Base-by-base conservation (phyloP, 1,139 yeast genomes). In the Scheffersomyces insectosa region DNA sequence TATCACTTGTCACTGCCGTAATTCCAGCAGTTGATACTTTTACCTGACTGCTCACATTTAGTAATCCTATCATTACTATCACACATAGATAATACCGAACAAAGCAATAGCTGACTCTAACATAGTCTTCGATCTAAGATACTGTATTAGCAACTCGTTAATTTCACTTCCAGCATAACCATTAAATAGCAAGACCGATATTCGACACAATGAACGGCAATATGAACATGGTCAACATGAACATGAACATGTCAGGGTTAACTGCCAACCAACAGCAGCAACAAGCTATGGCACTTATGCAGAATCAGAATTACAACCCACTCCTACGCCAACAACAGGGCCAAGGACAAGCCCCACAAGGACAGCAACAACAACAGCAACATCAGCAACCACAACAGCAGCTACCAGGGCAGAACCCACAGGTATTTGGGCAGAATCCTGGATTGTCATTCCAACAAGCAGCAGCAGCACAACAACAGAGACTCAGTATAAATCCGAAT, bases 141-240 rank as follows among this genome's bases (percentile, higher is more conserved):
- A 20, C 23, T 20, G 23, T 20, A 20, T 5, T 6, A 20, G 6
- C 6, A 20, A 7, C 8, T 20, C 8, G 8, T 20, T 20, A 7
- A 20, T 20, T 20, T 6, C 25, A 20, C 25, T 20, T 5, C 25
- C 25, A 20, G 25, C 25, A 20, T 20, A 7, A 20, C 8, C 25
- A 20, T 7, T 3, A 7, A 20, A 7, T 7, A 20, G 3, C 25
- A 5, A 8, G 8, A 5, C 25, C 25, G 8, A 20, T 3, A 16
- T 16, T 16, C 16, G 25, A 30, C 6, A 40, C 28, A 30, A 50
- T 50, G 54, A 50, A 50, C 37, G 49, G 53, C 34, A 50, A 50
- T 42, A 40, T 49, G 37, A 50, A 50, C 38, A 45, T 49, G 49
- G 46, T 49, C 46, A 50, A 49, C 36, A 44, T 50, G 50, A 43